Percentiles rank a stretch among this genome's conserved stretches.
Conservation (phyloP, 2,329 filamentous ascomycete species). For the Diplodia mutila region DNA sequence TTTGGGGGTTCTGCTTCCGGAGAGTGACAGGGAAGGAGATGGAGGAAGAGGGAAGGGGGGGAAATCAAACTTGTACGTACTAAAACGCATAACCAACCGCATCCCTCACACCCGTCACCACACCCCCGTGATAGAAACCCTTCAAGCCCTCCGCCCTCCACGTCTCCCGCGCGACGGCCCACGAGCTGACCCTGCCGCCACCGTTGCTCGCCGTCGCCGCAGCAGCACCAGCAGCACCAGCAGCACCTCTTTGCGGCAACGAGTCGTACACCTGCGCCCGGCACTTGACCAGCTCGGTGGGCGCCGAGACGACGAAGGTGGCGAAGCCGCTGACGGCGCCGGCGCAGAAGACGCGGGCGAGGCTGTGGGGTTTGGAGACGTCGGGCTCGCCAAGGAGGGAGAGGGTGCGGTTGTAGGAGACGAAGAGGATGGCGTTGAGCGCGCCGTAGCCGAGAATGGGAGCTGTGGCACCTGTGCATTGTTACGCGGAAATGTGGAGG, state of each 20-base stretch:
- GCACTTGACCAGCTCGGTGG: conserved; percentile 90
- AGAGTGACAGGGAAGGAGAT: too few relatives aligned
- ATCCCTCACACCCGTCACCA: conserved; percentile 80
- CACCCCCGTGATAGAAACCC: conserved; percentile 81
- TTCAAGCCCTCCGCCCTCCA: conserved; percentile 62
- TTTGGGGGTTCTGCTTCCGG: not conserved
- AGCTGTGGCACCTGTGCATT: conserved; percentile 70
- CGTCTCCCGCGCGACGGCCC: conserved; percentile 66
- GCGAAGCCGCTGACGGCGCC: conserved; percentile 82
- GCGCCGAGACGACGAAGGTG: conserved; percentile 83
- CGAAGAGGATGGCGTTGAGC: conserved; percentile 86
- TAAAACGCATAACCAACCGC: conserved; percentile 96
- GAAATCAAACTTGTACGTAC: conserved; percentile 46
- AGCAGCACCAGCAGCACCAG: too few relatives aligned
- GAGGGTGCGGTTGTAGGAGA: conserved; percentile 86
- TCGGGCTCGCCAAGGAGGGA: conserved; percentile 55
- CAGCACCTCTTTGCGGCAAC: conserved; percentile 31
- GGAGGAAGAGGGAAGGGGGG: not conserved
- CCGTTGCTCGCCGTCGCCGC: conserved; percentile 27
- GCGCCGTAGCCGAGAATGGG: conserved; percentile 89
- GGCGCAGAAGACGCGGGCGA: conserved; percentile 74
- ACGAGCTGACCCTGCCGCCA: conserved; percentile 53
- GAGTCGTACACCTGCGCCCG: conserved; percentile 69
- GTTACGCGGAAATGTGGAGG: too few relatives aligned
- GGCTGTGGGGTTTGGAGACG: conserved; percentile 37